Evolutionary conservation across 495 filamentous ascomycete genomes (phyloP), one percentile per base, ranked within the genome.

Genomic region (Aspergillus conjunctus): DNA sequence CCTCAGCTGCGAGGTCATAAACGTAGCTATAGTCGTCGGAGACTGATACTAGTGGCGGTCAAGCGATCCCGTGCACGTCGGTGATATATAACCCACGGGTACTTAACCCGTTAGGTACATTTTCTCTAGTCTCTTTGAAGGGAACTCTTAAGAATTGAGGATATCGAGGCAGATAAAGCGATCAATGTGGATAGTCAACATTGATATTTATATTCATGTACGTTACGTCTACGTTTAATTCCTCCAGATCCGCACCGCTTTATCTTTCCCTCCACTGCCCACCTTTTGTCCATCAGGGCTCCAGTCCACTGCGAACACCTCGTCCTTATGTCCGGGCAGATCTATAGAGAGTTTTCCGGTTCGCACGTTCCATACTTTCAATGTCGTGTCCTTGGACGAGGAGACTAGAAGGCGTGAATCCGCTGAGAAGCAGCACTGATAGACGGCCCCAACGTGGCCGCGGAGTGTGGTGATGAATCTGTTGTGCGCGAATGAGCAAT

Each of bases 281-380:
- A 97, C 91, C 66, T 85, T 88, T 56, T 88, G 78, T 21, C 92
- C 92, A 73, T 96, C 92, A 11, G 90, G 86, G 69, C 87, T 89
- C 92, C 92, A 97, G 71, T 96, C 92, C 17, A 97, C 88, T 1
- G 91, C 91, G 77, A 89, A 96, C 10, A 98, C 94, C 76, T 98
- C 92, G 65, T 97, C 95, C 69, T 91, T 83, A 74, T 99, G 95
- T 5, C 94, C 95, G 0, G 93, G 92, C 26, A 99, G 81, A 81
- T 99, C 92, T 67, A 83, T 88, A 60, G 85, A 82, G 56, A 98
- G 73, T 68, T 93, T 97, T 12, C 89, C 91, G 0, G 85, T 92
- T 49, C 88, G 81, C 52, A 94, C 87, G 70, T 95, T 91, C 92
- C 93, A 97, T 5, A 93, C 87, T 72, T 98, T 98, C 32, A 98